Evolutionary conservation across 2,329 filamentous ascomycete genomes (phyloP), one percentile per base, ranked within the genome.

Genomic region (Coniochaeta sp.): DNA sequence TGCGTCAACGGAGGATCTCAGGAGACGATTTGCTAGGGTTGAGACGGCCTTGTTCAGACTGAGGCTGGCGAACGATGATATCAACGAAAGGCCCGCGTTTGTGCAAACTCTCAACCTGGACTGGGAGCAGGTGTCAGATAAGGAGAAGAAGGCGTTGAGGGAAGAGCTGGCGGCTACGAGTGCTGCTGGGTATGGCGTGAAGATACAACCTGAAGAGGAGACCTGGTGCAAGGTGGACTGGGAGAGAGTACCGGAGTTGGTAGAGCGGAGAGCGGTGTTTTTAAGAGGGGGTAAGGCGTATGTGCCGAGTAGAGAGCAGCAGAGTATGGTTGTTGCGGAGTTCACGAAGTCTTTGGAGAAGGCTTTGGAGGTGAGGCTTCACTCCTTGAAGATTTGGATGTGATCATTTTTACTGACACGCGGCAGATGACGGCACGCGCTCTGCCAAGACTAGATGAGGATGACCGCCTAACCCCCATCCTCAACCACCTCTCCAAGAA

Each of bases 211-310:
- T 55, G 91, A 96, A 17, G 91, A 96, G 47, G 91, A 95, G 68
- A 86, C 79, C 28, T 99, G 91, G 89, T 96, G 96, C 80, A 98
- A 97, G 76, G 91, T 98, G 1, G 91, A 97, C 69, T 99, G 93
- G 92, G 89, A 92, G 71, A 85, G 87, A 36, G 95, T 99, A 1
- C 91, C 93, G 0, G 93, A 98, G 63, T 77, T 99, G 40, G 87
- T 99, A 0, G 93, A 97, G 74, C 77, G 83, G 57, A 82, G 93
- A 58, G 83, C 84, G 58, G 90, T 96, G 1, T 87, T 95, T 60
- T 65, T 98, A 65, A 88, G 82, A 66, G 86, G 77, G 31, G 95
- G 95, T 2, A 95, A 91, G 73, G 95, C 95, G 1, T 99, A 92
- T 70, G 93, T 99, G 1, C 93, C 95, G 1, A 86, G 88, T 14